Evolutionary conservation across 345 rosid genomes (phyloP).

Genomic region (Hypericum perforatum): DNA sequence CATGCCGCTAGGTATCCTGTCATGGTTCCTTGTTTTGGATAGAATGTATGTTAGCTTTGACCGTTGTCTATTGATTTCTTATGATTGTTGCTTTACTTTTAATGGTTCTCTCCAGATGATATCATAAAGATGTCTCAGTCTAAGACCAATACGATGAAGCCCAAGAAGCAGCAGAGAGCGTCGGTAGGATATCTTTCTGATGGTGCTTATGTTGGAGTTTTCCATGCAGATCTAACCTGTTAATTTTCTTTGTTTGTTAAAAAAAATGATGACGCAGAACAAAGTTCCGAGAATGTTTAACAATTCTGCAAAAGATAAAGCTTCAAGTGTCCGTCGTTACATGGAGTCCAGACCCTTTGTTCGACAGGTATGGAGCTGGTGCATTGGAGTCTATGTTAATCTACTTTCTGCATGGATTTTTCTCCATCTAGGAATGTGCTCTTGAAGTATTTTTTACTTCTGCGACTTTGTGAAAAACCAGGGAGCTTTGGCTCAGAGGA

Average conservation of each 20-base stretch:
- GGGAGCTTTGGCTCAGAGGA: constrained; percentile 14
- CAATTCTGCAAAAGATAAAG: constrained; percentile 35
- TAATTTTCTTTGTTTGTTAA: background rate
- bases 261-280: constrained; percentile 28
- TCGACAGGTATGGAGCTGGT: constrained; percentile 53
- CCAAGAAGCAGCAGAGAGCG: constrained; percentile 43
- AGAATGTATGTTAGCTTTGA: background rate
- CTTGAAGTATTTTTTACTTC: too few relatives aligned
- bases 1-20: constrained; percentile 61
- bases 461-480: background rate
- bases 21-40: background rate
- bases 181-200: constrained; percentile 30
- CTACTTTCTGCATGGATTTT: background rate
- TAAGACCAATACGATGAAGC: constrained; percentile 33
- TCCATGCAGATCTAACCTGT: constrained; percentile 2
- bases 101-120: constrained; percentile 35
- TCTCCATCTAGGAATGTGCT: too few relatives aligned
- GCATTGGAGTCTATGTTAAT: background rate
- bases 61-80: constrained; percentile 2
- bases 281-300: constrained; percentile 36
- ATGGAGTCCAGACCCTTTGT: constrained; percentile 55
- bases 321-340: constrained; percentile 40
- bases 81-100: background rate
- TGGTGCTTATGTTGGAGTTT: background rate
- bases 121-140: constrained; percentile 90